Percentiles rank a stretch among this genome's conserved stretches.
These are phyloP conservation scores for Ramichloridium luteum DNA, from an alignment of 2,329 filamentous ascomycete genomes.

Conservation along the genomic window DNA sequence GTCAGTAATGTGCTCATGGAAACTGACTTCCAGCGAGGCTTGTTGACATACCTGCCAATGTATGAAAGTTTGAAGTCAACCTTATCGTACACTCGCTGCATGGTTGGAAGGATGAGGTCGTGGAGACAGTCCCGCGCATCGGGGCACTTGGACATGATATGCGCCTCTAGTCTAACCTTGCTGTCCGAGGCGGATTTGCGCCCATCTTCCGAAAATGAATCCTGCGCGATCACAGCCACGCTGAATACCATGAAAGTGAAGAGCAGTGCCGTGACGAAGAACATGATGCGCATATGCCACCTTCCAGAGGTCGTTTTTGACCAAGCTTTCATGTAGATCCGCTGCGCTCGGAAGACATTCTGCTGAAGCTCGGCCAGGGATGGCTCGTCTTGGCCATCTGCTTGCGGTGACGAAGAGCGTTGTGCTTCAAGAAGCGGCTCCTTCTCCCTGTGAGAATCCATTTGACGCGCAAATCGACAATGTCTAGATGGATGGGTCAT, in stretches of 20 bases:
- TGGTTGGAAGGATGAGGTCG: constrained; percentile 69
- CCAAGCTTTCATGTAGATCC: constrained; percentile 24
- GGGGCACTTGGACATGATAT: constrained; percentile 91
- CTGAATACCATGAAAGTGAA: constrained; percentile 17
- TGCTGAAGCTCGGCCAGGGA: constrained; percentile 20
- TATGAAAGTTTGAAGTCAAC: constrained; percentile 86
- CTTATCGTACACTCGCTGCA: constrained; percentile 65
- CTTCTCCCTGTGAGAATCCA: background rate
- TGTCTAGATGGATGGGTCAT: too few relatives aligned
- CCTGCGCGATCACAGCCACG: constrained; percentile 15
- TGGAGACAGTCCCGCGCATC: constrained; percentile 77
- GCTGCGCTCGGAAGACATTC: constrained; percentile 21
- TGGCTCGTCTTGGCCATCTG: constrained; percentile 9
- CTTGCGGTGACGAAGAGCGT: background rate
- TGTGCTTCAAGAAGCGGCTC: background rate
- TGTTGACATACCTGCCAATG: constrained; percentile 57
- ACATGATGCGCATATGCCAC: constrained; percentile 23
- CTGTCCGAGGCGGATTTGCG: constrained; percentile 9
- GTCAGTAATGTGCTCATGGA: background rate
- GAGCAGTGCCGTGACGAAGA: constrained; percentile 18
- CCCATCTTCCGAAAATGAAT: constrained; percentile 17
- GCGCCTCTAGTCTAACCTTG: constrained; percentile 70
- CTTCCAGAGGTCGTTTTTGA: constrained; percentile 19
- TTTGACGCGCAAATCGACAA: too few relatives aligned
- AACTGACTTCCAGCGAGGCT: background rate